Percentiles rank a stretch among this genome's conserved stretches.
Evolutionary conservation across 2,329 filamentous ascomycete genomes (phyloP).

Genomic region (Aspergillus ibericus): DNA sequence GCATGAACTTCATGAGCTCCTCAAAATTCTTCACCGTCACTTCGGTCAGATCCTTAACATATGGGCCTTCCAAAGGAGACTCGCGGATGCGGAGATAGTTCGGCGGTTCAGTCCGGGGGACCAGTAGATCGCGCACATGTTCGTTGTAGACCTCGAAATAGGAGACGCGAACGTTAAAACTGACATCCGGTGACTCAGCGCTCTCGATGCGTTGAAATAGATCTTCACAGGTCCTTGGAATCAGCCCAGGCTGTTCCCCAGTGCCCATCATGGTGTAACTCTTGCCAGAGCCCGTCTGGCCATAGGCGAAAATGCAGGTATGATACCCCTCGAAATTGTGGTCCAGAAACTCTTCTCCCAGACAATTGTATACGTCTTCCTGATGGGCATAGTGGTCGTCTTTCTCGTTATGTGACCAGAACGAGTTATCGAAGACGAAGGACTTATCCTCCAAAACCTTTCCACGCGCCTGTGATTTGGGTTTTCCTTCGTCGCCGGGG

Average conservation of each 20-base stretch:
- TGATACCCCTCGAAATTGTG: conserved; percentile 99
- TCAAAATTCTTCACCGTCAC: conserved; percentile 82
- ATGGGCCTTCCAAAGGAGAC: conserved; percentile 90
- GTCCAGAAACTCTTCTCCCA: conserved; percentile 95
- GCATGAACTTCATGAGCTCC: conserved; percentile 90
- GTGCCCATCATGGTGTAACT: conserved; percentile 98
- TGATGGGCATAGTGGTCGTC: conserved; percentile 89
- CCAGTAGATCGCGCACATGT: conserved; percentile 90
- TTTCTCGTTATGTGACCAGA: conserved; percentile 84
- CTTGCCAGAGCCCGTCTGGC: conserved; percentile 95
- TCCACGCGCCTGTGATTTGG: conserved; percentile 62
- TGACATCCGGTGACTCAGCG: conserved; percentile 84
- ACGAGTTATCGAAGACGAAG: conserved; percentile 97
- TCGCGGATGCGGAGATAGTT: conserved; percentile 97
- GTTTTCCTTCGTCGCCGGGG: conserved; percentile 51
- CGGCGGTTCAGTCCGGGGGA: conserved; percentile 74
- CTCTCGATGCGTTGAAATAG: conserved; percentile 90
- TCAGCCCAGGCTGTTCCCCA: conserved; percentile 80
- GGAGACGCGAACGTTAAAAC: conserved; percentile 94
- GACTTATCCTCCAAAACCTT: conserved; percentile 81
- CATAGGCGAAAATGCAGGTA: conserved; percentile 98
- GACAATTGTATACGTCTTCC: conserved; percentile 87
- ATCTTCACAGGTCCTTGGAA: conserved; percentile 92
- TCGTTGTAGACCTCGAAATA: conserved; percentile 99
- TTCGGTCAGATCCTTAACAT: conserved; percentile 94